A percentile compares a stretch with the other conserved stretches of the same genome.
phyloP scores from a whole-genome alignment of 129 eudicot genomes.

The Artemisia tridentata region DNA sequence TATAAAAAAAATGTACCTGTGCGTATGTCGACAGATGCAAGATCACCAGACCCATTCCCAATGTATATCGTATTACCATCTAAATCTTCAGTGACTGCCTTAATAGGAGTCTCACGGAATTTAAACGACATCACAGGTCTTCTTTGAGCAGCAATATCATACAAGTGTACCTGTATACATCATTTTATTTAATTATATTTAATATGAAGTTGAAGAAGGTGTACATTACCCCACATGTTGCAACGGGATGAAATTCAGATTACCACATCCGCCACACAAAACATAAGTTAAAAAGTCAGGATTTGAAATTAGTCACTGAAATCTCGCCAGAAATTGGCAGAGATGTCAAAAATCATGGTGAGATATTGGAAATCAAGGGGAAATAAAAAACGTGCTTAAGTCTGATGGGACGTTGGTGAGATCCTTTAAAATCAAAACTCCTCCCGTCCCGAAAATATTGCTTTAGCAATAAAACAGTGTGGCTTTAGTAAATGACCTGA shows the following conservation, averaged over 20 bases:
- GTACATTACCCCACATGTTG: too few relatives aligned
- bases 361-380: too few relatives aligned
- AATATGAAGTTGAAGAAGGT: background rate
- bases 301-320: too few relatives aligned
- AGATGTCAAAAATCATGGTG: too few relatives aligned
- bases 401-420: too few relatives aligned
- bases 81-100: conserved; percentile 75
- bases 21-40: conserved; percentile 85
- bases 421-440: too few relatives aligned
- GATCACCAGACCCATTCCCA: conserved; percentile 97
- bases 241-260: too few relatives aligned
- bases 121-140: conserved; percentile 90
- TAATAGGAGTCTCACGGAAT: conserved; percentile 86
- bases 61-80: conserved; percentile 78
- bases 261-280: too few relatives aligned
- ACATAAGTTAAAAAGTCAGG: too few relatives aligned
- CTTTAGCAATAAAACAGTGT: background rate
- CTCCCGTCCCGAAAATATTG: background rate
- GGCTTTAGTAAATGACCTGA: conserved; percentile 51
- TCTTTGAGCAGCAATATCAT: conserved; percentile 91
- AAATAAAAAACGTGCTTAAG: background rate
- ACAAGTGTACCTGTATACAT: conserved; percentile 73
- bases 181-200: conserved; percentile 7
- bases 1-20: conserved; percentile 51
- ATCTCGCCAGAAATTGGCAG: too few relatives aligned